phyloP scores from a whole-genome alignment of 2,329 filamentous ascomycete genomes.

The Xylariomycetidae sp. region DNA sequence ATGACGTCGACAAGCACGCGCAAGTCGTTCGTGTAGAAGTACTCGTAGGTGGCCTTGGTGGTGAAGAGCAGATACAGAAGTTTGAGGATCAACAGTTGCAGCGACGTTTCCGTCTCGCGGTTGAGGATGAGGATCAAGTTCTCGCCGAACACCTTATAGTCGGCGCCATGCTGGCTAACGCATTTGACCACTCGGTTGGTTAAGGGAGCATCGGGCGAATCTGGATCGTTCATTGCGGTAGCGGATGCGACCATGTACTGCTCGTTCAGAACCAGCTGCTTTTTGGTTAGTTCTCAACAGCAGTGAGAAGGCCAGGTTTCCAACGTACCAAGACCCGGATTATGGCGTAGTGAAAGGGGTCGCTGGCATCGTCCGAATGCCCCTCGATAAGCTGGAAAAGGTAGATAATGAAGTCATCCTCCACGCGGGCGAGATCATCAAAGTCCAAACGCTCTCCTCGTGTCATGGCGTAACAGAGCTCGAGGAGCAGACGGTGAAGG shows the following conservation, averaged over 20 bases:
- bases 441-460: conserved; percentile 75
- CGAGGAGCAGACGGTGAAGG: conserved; percentile 74
- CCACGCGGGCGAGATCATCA: conserved; percentile 69
- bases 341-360: conserved; percentile 93
- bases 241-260: conserved; percentile 87
- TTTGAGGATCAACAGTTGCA: conserved; percentile 95
- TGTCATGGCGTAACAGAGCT: conserved; percentile 94
- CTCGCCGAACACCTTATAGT: conserved; percentile 92
- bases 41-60: conserved; percentile 85
- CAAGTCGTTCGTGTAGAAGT: conserved; percentile 97
- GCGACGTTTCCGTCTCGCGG: conserved; percentile 86
- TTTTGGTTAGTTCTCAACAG: neutral
- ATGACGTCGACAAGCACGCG: conserved; percentile 93
- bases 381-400: conserved; percentile 86
- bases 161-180: conserved; percentile 71
- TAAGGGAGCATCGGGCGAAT: conserved; percentile 43
- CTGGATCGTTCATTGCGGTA: conserved; percentile 37
- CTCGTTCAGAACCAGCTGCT: conserved; percentile 81
- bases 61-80: conserved; percentile 93
- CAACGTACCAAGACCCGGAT: conserved; percentile 81
- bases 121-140: conserved; percentile 95
- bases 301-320: neutral
- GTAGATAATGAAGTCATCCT: conserved; percentile 76
- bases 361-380: conserved; percentile 76
- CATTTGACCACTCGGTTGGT: conserved; percentile 95